These are phyloP conservation scores for Coemansia reversa DNA, from an alignment of 192 early-diverging fungal genomes.

Conservation along the genomic window DNA sequence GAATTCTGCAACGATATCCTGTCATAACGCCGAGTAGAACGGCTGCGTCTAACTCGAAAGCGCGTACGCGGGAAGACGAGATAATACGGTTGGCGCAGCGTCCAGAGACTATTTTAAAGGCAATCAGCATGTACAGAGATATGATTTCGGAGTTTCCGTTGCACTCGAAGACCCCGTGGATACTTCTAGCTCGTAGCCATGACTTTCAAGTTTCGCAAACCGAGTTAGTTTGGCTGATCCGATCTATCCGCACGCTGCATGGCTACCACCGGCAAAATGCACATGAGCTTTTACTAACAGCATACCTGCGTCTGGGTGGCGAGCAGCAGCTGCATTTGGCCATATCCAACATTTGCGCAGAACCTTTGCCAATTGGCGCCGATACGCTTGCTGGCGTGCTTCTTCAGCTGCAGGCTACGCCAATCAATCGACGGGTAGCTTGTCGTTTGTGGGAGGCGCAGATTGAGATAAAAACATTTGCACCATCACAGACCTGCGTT, in stretches of 20 bases:
- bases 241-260: conserved; percentile 19
- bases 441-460: conserved; percentile 36
- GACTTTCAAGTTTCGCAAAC: conserved; percentile 1
- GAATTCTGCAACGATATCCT: conserved; percentile 25
- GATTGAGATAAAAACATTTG: conserved; percentile 13
- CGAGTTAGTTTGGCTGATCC: conserved; percentile 21
- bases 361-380: conserved; percentile 13
- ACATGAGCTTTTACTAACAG: conserved; percentile 28
- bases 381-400: conserved; percentile 17
- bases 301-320: conserved; percentile 32
- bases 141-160: conserved; percentile 12
- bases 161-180: conserved; percentile 42
- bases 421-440: conserved; percentile 29
- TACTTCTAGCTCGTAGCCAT: conserved; percentile 38
- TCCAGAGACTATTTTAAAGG: conserved; percentile 22
- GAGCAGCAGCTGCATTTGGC: conserved; percentile 21
- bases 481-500: conserved; percentile 35
- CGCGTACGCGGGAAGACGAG: conserved; percentile 11
- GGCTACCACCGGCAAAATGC: conserved; percentile 5
- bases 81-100: conserved; percentile 25
- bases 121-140: conserved; percentile 31
- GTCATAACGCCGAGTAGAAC: not conserved
- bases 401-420: conserved; percentile 26
- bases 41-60: not conserved
- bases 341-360: conserved; percentile 15